Evolutionary conservation across 768 basidiomycete species (phyloP), one percentile per base, ranked within the genome.

Genomic region (Termitomyces sp.): DNA sequence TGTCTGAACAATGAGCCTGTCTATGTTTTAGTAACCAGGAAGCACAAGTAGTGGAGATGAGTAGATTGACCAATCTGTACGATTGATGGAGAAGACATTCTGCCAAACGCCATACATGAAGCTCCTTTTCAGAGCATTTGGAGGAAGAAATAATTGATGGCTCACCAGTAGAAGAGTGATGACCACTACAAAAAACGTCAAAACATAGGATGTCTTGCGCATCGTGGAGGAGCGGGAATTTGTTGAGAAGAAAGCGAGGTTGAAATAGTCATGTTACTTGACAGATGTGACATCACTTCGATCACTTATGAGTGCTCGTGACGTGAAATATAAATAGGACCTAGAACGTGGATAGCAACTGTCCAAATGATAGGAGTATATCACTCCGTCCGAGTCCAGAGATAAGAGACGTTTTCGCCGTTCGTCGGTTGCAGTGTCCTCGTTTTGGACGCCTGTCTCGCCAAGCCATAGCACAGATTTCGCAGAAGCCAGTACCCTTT

Each of bases 201-300:
- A 62, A 30, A 80, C 81, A 62, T 91, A 91, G 0, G 86, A 89
- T 0, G 79, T 82, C 66, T 87, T 89, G 62, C 88, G 78, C 88
- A 89, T 88, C 28, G 62, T 61, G 47, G 36, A 36, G 48, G 44
- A 46, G 32, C 23, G 43, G n/a, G 35, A n/a, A 54, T 32, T 16
- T 32, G 26, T 33, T 28, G 3, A 48, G 40, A 48, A 18, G 26
- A 18, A 12, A 28, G 10, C 46, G 28, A 33, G 28, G 12, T 36
- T 56, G 9, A 56, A 56, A 38, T 48, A 46, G 23, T 47, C 32
- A 35, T 48, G 36, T 56, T 47, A 28, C 44, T 44, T 47, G 44
- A 26, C 36, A 38, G 55, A 46, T 56, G 35, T 54, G 53, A 54
- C 53, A 54, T 54, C 53, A 54, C n/a, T 32, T 20, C 5, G 18